A percentile compares a stretch with the other conserved stretches of the same genome.
Conservation (phyloP, 2,329 filamentous ascomycete genomes). For the Trichoderma lentiforme region DNA sequence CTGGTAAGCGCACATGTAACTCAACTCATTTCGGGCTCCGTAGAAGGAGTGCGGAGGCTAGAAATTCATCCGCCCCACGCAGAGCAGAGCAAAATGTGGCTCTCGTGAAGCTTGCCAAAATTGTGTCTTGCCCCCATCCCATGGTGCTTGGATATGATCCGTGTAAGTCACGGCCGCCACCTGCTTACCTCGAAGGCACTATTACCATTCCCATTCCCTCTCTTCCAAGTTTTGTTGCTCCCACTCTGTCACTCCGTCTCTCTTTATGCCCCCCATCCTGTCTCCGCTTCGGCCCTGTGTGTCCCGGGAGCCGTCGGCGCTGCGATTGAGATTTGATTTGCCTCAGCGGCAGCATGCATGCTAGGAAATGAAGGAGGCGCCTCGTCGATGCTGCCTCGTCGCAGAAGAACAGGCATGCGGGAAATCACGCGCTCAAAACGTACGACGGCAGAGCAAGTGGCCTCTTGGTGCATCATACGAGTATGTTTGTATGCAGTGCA, state of each 20-base stretch:
- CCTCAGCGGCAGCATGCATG: conserved; percentile 5
- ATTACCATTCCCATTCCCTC: background rate
- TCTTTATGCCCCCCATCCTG: background rate
- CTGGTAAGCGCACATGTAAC: conserved; percentile 3
- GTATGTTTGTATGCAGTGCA: background rate
- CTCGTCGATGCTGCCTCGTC: conserved; percentile 1
- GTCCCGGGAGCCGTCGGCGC: background rate
- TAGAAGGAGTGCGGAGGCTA: conserved; percentile 2
- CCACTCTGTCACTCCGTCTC: background rate
- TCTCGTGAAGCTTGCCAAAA: background rate
- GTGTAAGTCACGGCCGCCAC: background rate
- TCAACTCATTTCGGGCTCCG: background rate
- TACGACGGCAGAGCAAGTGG: conserved; percentile 10
- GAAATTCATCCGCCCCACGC: conserved; percentile 8
- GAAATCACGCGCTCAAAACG: conserved; percentile 14
- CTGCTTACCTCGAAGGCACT: background rate
- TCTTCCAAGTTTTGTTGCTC: background rate
- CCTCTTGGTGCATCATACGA: background rate
- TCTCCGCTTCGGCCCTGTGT: background rate
- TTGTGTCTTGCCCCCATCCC: background rate
- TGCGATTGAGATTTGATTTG: background rate
- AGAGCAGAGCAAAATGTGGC: background rate
- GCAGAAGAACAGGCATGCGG: conserved; percentile 12
- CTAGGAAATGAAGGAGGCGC: conserved; percentile 9
- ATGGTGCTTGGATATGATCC: background rate